Evolutionary conservation across 495 filamentous ascomycete species (phyloP), one percentile per base, ranked within the genome.

Genomic region (Corynascus novoguineensis): DNA sequence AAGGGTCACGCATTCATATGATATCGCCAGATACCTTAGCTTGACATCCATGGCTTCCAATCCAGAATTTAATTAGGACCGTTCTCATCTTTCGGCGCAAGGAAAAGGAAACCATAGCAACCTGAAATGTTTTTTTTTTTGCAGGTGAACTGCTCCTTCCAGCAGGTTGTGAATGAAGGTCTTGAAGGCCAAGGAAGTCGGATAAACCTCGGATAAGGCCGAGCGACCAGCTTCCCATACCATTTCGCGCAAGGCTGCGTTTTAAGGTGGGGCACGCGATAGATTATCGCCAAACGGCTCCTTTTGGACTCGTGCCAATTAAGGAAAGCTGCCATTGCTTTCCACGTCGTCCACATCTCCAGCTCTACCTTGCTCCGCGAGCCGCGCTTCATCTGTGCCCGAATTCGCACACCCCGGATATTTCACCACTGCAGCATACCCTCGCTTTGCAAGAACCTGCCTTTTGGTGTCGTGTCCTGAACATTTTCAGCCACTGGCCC

Each of bases 201-300:
- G 45, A 32, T 48, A 31, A 48, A 48, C 45, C 12, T 17, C n/a
- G 28, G 45, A 48, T 21, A 22, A 46, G n/a, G 31, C 6, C 31
- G 31, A 44, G 14, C 1, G 21, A 9, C 1, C 37, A 12, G 37
- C 37, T 9, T n/a, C 37, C 17, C 14, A 38, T n/a, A 6, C 35
- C 11, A 15, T 15, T 1, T 38, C 7, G 9, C 11, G 6, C 17
- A 22, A 22, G 38, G 38, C 38, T 12, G 31, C 31, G 6, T 21
- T 22, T 11, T 8, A 25, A 28, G 49, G 49, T 51, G 49, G 49
- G 32, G 49, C 49, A 51, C 14, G 49, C 44, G 24, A 46, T 35
- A 9, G 8, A 2, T n/a, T 1, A 21, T 41, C 37, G 15, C 37
- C 40, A 24, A 41, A 19, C 2, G 40, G 40, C 19, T 1, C 17